phyloP scores from a whole-genome alignment of 2,329 filamentous ascomycete species.

The Coleophoma cylindrospora region DNA sequence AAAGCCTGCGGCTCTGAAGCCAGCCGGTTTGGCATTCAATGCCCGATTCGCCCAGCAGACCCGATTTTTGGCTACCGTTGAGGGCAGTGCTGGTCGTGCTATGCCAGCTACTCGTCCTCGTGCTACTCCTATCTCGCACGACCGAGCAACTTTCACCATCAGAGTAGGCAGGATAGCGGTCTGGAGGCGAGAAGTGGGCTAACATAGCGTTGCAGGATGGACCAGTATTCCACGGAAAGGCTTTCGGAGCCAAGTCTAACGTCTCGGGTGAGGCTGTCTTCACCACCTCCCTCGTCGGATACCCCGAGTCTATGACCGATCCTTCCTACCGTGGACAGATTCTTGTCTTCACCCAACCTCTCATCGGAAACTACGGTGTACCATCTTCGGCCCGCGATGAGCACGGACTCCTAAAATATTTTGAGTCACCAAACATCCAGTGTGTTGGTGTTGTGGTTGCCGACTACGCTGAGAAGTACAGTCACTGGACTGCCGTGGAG shows the following conservation, averaged over 20 bases:
- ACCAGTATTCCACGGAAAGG: slow-evolving; percentile 92
- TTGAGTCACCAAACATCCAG: slow-evolving; percentile 97
- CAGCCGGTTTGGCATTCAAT: slow-evolving; percentile 20
- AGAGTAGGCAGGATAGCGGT: slow-evolving; percentile 48
- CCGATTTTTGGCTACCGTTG: slow-evolving; percentile 60
- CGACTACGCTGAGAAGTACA: slow-evolving; percentile 90
- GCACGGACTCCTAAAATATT: slow-evolving; percentile 91
- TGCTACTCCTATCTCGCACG: slow-evolving; percentile 63
- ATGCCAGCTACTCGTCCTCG: slow-evolving; percentile 54
- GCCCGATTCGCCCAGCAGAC: slow-evolving; percentile 26
- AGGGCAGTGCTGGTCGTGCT: slow-evolving; percentile 64
- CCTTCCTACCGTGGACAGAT: slow-evolving; percentile 92
- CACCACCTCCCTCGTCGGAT: slow-evolving; percentile 95
- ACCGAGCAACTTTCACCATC: slow-evolving; percentile 91
- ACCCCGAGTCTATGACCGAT: slow-evolving; percentile 91
- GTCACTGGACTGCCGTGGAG: slow-evolving; percentile 98
- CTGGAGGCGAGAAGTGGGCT: slow-evolving; percentile 9
- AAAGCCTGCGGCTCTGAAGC: slow-evolving; percentile 44
- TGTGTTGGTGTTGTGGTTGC: slow-evolving; percentile 93
- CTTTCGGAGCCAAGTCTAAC: slow-evolving; percentile 94
- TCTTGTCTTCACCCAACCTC: slow-evolving; percentile 93
- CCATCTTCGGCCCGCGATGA: slow-evolving; percentile 81
- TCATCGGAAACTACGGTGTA: slow-evolving; percentile 98
- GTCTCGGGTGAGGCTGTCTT: slow-evolving; percentile 98
- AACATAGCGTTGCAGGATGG: slow-evolving; percentile 60